These are phyloP conservation scores for Cercis canadensis DNA, from an alignment of 306 rosid genomes.

Conservation along the genomic window DNA sequence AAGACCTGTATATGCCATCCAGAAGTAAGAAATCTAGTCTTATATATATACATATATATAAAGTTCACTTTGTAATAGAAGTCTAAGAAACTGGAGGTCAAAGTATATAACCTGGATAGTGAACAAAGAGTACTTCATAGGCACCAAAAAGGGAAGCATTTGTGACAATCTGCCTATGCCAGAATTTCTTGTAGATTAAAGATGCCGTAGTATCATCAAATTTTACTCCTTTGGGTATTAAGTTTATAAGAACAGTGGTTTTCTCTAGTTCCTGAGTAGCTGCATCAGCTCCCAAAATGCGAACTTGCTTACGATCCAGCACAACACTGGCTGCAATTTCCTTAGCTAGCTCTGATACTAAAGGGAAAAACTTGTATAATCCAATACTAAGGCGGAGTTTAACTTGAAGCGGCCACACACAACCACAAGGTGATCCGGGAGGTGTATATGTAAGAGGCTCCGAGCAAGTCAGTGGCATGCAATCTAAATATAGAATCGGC, in stretches of 20 bases:
- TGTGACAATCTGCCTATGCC: constrained; percentile 67
- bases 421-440: constrained; percentile 83
- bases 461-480: constrained; percentile 67
- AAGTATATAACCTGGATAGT: constrained; percentile 73
- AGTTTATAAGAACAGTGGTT: constrained; percentile 74
- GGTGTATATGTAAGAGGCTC: constrained; percentile 87
- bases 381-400: constrained; percentile 62
- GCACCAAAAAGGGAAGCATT: constrained; percentile 70
- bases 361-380: constrained; percentile 78
- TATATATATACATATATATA: constrained; percentile 11
- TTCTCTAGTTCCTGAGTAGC: constrained; percentile 74
- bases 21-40: constrained; percentile 33
- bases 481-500: constrained; percentile 62
- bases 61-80: neutral
- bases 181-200: constrained; percentile 72
- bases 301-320: constrained; percentile 86
- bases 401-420: constrained; percentile 92
- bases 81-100: constrained; percentile 2
- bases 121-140: constrained; percentile 79
- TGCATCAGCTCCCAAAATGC: constrained; percentile 91
- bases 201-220: constrained; percentile 66
- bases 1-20: constrained; percentile 69
- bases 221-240: constrained; percentile 72
- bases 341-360: constrained; percentile 74
- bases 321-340: constrained; percentile 73